These are phyloP conservation scores for Achaetomiella virescens DNA, from an alignment of 495 filamentous ascomycete genomes.

Conservation along the genomic window DNA sequence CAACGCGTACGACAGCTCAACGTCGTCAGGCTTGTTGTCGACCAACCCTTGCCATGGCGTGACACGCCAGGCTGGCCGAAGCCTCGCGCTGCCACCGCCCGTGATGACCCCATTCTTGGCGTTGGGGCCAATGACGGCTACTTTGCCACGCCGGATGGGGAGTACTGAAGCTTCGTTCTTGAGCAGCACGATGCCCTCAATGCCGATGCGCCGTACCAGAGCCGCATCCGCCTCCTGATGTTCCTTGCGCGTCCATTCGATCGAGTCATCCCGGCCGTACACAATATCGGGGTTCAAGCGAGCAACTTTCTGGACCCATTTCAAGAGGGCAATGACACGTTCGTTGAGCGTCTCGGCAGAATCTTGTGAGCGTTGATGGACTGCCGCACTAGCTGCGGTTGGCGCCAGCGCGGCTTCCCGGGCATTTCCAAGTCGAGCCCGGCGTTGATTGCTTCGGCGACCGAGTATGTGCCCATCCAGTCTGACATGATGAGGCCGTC, in stretches of 20 bases:
- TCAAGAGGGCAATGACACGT: too few species aligned
- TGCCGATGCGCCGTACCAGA: neutral
- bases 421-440: slow-evolving; percentile 75
- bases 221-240: neutral
- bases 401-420: too few species aligned
- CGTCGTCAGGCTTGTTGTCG: too few species aligned
- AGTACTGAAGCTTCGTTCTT: neutral
- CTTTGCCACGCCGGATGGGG: neutral
- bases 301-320: neutral
- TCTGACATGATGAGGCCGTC: slow-evolving; percentile 66
- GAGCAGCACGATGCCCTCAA: neutral
- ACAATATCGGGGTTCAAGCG: neutral
- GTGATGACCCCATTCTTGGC: neutral
- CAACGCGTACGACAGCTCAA: too few species aligned
- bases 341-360: neutral
- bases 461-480: slow-evolving; percentile 69
- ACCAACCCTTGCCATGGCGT: too few species aligned
- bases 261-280: neutral
- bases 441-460: slow-evolving; percentile 58
- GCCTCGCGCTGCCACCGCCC: neutral
- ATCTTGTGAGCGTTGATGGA: neutral
- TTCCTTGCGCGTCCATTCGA: neutral
- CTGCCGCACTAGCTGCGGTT: too few species aligned
- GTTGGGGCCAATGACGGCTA: neutral
- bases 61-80: too few species aligned